phyloP scores from a whole-genome alignment of 1,284 basidiomycete species.

The Cutaneotrichosporon spelunceum region DNA sequence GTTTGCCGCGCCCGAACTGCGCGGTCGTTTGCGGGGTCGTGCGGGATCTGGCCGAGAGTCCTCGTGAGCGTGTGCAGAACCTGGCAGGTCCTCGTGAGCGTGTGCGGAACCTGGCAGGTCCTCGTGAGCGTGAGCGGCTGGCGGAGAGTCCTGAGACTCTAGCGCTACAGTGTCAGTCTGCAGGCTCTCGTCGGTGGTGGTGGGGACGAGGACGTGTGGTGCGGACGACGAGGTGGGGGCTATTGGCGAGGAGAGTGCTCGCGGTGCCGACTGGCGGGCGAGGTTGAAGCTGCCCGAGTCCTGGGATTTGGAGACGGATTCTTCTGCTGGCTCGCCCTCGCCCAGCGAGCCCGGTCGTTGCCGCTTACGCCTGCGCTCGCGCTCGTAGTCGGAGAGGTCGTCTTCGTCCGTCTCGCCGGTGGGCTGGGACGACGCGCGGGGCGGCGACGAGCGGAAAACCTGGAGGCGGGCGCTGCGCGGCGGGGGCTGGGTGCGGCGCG shows the following conservation, averaged over 20 bases:
- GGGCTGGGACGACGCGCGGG: background rate
- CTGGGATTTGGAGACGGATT: conserved; percentile 20
- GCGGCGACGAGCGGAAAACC: background rate
- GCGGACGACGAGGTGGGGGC: background rate
- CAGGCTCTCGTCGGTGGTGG: conserved; percentile 19
- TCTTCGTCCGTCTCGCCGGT: conserved; percentile 12
- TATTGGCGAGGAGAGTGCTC: background rate
- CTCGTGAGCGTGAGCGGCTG: no score
- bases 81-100: no score
- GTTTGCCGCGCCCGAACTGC: background rate
- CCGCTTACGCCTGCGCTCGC: conserved; percentile 8
- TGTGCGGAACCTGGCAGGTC: background rate
- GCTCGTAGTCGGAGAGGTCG: conserved; percentile 31
- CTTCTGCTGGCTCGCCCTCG: background rate
- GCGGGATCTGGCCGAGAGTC: no score
- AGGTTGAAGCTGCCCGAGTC: conserved; percentile 15
- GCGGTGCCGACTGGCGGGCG: background rate
- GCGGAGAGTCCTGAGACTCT: background rate
- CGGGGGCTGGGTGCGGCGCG: background rate
- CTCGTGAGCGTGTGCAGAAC: background rate
- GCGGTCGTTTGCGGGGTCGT: conserved; percentile 9
- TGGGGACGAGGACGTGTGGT: background rate
- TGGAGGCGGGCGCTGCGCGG: background rate
- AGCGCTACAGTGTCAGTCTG: background rate
- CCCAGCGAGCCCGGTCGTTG: conserved; percentile 1